A percentile compares a stretch with the other conserved stretches of the same genome.
These are phyloP conservation scores for Lecanicillium sp. DNA, from an alignment of 2,329 filamentous ascomycete species.

Conservation along the genomic window DNA sequence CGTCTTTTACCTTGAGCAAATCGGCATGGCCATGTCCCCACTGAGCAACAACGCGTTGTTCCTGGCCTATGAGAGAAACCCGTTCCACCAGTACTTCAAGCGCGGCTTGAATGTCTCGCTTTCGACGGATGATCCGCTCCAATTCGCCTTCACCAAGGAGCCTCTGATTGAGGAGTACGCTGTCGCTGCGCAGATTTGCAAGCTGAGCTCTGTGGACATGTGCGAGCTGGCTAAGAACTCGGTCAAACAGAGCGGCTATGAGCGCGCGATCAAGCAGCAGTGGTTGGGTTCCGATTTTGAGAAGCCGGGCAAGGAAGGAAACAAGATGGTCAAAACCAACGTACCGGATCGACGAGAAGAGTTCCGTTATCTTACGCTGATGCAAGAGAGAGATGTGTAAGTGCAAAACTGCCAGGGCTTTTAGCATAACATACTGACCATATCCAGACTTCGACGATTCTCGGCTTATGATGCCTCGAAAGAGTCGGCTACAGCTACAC, in stretches of 20 bases:
- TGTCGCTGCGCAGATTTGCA: constrained; percentile 97
- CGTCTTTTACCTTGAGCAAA: constrained; percentile 95
- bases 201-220: constrained; percentile 95
- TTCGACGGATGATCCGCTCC: constrained; percentile 92
- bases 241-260: constrained; percentile 90
- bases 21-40: constrained; percentile 98
- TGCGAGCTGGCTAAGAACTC: constrained; percentile 96
- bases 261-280: constrained; percentile 78
- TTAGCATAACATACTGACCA: neutral
- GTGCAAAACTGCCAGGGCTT: constrained; percentile 24
- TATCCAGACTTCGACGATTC: constrained; percentile 37
- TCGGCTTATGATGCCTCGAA: constrained; percentile 28
- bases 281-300: constrained; percentile 82
- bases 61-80: constrained; percentile 92
- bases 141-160: constrained; percentile 98
- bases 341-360: constrained; percentile 88
- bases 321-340: constrained; percentile 92
- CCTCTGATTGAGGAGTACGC: constrained; percentile 97
- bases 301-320: constrained; percentile 73
- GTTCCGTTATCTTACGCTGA: constrained; percentile 79
- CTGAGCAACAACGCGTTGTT: constrained; percentile 97
- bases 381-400: constrained; percentile 80
- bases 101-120: constrained; percentile 92
- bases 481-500: neutral
- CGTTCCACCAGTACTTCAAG: constrained; percentile 92